Evolutionary conservation across 2,329 filamentous ascomycete genomes (phyloP).

Genomic region (Endoconidiophora laricicola): DNA sequence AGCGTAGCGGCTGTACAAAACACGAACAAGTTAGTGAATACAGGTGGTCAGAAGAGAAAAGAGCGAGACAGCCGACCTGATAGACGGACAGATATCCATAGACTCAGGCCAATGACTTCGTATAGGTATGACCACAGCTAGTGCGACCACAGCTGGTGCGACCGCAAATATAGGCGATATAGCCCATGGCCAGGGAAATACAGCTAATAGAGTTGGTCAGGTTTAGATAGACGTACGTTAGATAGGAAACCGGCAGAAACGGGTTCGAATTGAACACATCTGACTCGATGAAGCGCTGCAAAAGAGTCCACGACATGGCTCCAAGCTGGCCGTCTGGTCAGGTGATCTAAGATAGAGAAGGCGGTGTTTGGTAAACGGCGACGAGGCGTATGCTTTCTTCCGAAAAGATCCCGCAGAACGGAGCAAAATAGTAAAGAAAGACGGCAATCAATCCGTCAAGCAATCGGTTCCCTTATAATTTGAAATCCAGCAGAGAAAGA

Average conservation of each 20-base stretch:
- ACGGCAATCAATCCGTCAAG: too few relatives aligned
- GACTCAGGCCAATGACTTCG: too few relatives aligned
- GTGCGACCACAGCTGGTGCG: neutral
- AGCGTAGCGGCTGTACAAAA: conserved; percentile 53
- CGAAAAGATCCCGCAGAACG: too few relatives aligned
- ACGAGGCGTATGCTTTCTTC: neutral
- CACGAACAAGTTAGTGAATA: neutral
- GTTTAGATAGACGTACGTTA: conserved; percentile 46
- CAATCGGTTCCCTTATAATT: neutral
- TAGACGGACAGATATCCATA: too few relatives aligned
- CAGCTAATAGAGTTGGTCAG: neutral
- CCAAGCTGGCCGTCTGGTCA: neutral
- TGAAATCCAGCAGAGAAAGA: neutral
- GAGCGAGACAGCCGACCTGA: neutral
- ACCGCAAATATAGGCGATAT: neutral
- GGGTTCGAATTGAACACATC: conserved; percentile 88
- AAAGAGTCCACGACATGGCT: conserved; percentile 65
- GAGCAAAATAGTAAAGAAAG: too few relatives aligned
- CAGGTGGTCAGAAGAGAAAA: neutral
- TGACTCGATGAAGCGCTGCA: conserved; percentile 82
- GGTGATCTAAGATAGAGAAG: neutral
- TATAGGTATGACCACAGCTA: neutral
- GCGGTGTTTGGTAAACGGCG: neutral
- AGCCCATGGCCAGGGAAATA: neutral
- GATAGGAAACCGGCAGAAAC: conserved; percentile 74